Base-by-base conservation (phyloP, 2,329 filamentous ascomycete species). In the Cryphonectria nitschkei region DNA sequence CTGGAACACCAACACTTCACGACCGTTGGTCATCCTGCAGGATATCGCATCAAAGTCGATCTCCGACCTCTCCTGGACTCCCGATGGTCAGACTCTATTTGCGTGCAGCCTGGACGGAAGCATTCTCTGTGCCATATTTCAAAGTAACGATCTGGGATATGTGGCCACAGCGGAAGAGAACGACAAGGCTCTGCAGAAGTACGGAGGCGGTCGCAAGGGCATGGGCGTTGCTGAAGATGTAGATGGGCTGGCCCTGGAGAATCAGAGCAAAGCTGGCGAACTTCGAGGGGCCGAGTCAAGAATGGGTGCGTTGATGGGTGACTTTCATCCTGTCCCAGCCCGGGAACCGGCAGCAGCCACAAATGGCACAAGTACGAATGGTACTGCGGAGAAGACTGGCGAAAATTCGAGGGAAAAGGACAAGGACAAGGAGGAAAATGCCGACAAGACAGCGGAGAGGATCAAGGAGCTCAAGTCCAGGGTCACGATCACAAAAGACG, bases 231-330 rank as follows among this genome's bases (percentile, higher is more conserved):
- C 96, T 7, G 96, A 99, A 81, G 95, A 97, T 72, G 93, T 97
- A 0, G 94, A 98, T 76, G 93, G 94, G 0, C 82, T 98, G 60
- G 86, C 93, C 52, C 83, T 99, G 0, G 96, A 99, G 81, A 94
- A 97, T 76, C 92, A 91, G 79, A 97, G 94, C 82, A 98, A 97
- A 78, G 94, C 92, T 60, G 95, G 92, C 32, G 96, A 99, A 79
- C 87, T 95, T 43, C 93, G 92, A 74, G 95, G 92, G 6, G 95
- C 95, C 0, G 93, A 99, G 81, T 96, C 94, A 2, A 89, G 95
- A 74, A 99, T 99, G 96, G 96, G 96, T 16, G 95, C 95, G n/a
- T 82, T 99, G 52, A 99, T 99, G 96, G 95, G 95, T 7, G 95
- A 97, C 77, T 87, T 88, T 26, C 86, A 86, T 67, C 83, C 86